Evolutionary conservation across 208 protist genomes (phyloP).

Genomic region (Trypanosoma cruzi): DNA sequence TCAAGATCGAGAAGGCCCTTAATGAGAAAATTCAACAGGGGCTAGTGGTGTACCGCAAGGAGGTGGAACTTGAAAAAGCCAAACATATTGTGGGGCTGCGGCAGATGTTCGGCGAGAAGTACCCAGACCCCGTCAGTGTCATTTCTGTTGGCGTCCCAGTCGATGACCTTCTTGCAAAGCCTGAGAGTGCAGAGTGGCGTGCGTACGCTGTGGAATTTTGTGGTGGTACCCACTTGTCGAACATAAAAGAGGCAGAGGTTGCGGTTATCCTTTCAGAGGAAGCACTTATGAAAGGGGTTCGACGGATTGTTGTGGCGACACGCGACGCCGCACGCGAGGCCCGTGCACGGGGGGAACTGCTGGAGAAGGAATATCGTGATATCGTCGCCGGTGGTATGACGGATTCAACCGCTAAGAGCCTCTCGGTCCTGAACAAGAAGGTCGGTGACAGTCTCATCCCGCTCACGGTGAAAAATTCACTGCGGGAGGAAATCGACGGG

Average conservation of each 20-base stretch:
- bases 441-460: constrained; percentile 82
- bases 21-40: constrained; percentile 84
- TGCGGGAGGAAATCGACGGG: constrained; percentile 83
- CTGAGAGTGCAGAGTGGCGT: constrained; percentile 87
- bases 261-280: constrained; percentile 96
- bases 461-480: constrained; percentile 72
- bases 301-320: constrained; percentile 84
- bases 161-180: constrained; percentile 89
- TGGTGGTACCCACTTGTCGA: constrained; percentile 95
- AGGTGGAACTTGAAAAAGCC: constrained; percentile 84
- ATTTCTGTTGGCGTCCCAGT: constrained; percentile 95
- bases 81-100: constrained; percentile 79
- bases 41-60: constrained; percentile 86
- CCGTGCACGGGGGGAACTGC: constrained; percentile 38
- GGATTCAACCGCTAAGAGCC: constrained; percentile 76
- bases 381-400: constrained; percentile 36
- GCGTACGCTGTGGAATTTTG: constrained; percentile 97
- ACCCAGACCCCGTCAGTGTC: constrained; percentile 98
- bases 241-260: constrained; percentile 79
- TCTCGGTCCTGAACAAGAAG: constrained; percentile 92
- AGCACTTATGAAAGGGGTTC: constrained; percentile 94
- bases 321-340: constrained; percentile 66
- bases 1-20: constrained; percentile 86
- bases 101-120: constrained; percentile 98
- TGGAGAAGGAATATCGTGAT: constrained; percentile 58